Conservation (phyloP, 2,329 filamentous ascomycete species). For the Colletotrichum eremochloae region DNA sequence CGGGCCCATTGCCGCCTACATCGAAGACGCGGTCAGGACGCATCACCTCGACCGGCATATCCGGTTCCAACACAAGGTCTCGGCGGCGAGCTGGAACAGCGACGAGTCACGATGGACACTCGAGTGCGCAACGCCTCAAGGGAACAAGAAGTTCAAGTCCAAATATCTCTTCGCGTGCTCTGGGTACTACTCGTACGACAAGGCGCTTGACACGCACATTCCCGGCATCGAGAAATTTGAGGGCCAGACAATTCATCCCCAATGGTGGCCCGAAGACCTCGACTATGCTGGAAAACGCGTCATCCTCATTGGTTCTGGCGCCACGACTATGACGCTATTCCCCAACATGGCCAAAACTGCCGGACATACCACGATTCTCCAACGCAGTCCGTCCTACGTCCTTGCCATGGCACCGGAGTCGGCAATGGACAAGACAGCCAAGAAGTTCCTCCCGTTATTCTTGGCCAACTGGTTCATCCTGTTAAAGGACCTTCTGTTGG, state of each 20-base stretch:
- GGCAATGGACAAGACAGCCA: constrained; percentile 53
- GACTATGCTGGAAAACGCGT: constrained; percentile 77
- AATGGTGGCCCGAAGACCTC: constrained; percentile 81
- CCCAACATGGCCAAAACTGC: constrained; percentile 77
- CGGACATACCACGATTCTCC: constrained; percentile 80
- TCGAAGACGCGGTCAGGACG: constrained; percentile 63
- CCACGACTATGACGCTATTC: constrained; percentile 83
- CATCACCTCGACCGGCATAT: constrained; percentile 69
- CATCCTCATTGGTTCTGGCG: constrained; percentile 81
- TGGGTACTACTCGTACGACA: constrained; percentile 81
- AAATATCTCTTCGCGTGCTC: constrained; percentile 70
- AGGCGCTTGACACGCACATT: constrained; percentile 71
- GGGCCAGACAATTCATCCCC: constrained; percentile 75
- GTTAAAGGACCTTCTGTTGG: constrained; percentile 61
- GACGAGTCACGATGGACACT: constrained; percentile 69
- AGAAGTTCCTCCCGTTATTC: constrained; percentile 60
- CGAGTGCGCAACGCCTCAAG: constrained; percentile 53
- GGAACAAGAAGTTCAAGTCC: constrained; percentile 55
- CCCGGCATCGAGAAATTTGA: constrained; percentile 77
- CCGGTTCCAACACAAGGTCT: constrained; percentile 63
- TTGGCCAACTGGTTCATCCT: constrained; percentile 63
- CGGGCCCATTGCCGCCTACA: constrained; percentile 65
- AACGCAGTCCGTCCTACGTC: constrained; percentile 82
- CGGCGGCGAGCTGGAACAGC: constrained; percentile 66
- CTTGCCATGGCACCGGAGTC: constrained; percentile 63